phyloP scores from a whole-genome alignment of 179 eudicot genomes.

The Gypsophila paniculata region DNA sequence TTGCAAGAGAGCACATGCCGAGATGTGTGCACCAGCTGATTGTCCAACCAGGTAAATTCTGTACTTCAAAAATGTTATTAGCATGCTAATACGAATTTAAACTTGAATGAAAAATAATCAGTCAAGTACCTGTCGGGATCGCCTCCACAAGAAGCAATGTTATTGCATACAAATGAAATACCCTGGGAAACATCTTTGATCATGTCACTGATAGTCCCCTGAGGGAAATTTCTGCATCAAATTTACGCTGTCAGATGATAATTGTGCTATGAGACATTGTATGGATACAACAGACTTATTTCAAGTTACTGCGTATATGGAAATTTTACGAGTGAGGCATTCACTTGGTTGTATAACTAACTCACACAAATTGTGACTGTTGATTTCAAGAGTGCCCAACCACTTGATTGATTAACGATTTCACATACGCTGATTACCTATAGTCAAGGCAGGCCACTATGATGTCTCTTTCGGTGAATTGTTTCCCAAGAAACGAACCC shows the following conservation, averaged over 20 bases:
- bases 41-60: conserved; percentile 93
- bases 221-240: conserved; percentile 84
- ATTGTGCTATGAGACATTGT: neutral
- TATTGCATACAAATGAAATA: conserved; percentile 77
- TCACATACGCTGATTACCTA: conserved; percentile 45
- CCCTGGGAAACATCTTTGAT: conserved; percentile 89
- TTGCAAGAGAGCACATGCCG: conserved; percentile 77
- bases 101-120: neutral
- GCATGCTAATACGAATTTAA: neutral
- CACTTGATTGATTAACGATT: neutral
- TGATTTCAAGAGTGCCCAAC: neutral
- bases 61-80: conserved; percentile 19
- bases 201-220: conserved; percentile 93
- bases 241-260: conserved; percentile 14
- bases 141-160: conserved; percentile 79
- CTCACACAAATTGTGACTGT: no score
- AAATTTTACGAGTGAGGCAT: no score
- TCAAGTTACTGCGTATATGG: no score
- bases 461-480: conserved; percentile 79
- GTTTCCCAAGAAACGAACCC: conserved; percentile 90
- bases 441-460: conserved; percentile 98
- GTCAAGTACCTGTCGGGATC: conserved; percentile 73
- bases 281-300: no score
- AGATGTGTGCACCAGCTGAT: conserved; percentile 98
- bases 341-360: no score